A percentile compares a stretch with the other conserved stretches of the same genome.
These are phyloP conservation scores for Cichorium intybus DNA, from an alignment of 140 eudicot genomes.

Conservation along the genomic window DNA sequence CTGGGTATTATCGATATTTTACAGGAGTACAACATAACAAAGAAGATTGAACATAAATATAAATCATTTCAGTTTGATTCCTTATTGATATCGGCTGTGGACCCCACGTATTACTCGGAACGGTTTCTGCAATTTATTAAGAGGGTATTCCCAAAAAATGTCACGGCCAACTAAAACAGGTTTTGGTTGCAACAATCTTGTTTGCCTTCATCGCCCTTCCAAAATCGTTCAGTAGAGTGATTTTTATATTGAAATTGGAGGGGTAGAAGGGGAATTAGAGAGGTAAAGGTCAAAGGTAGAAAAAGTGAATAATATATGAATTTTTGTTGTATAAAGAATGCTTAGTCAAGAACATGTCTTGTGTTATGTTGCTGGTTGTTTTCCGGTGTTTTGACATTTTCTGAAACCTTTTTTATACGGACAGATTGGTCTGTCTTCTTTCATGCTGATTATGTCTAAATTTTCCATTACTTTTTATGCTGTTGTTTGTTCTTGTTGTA, in stretches of 20 bases:
- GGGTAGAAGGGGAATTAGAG: not conserved
- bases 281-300: constrained; percentile 5
- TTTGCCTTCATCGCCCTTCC: not conserved
- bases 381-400: constrained; percentile 2
- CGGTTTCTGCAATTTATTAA: constrained; percentile 72
- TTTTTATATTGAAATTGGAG: not conserved
- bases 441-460: not conserved
- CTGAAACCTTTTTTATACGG: constrained; percentile 9
- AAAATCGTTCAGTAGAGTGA: not conserved
- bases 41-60: constrained; percentile 90
- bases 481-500: not conserved
- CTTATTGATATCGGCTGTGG: constrained; percentile 75
- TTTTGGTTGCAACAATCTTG: not conserved
- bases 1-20: constrained; percentile 85
- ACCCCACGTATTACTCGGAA: constrained; percentile 76
- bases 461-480: not conserved
- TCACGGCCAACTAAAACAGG: constrained; percentile 22
- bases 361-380: not conserved
- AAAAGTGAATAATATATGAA: constrained; percentile 19
- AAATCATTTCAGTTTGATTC: constrained; percentile 85
- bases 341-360: not conserved
- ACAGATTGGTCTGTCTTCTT: constrained; percentile 4
- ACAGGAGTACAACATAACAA: constrained; percentile 80
- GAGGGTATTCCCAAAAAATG: constrained; percentile 65
- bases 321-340: not conserved